Evolutionary conservation across 2,329 filamentous ascomycete genomes (phyloP), one percentile per base, ranked within the genome.

Genomic region (Pyrenochaeta sp.): DNA sequence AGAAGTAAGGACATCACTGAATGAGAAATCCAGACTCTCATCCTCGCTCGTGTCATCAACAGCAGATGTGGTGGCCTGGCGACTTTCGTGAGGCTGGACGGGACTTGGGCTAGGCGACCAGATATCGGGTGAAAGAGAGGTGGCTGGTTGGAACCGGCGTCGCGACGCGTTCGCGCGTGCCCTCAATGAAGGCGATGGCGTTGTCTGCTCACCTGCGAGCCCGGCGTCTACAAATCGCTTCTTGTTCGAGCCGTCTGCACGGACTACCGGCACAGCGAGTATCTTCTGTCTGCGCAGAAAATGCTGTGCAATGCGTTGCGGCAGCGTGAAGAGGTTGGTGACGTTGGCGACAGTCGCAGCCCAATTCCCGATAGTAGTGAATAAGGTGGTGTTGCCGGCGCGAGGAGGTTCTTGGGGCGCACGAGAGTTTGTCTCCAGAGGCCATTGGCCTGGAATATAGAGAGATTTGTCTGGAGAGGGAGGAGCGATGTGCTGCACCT

Each of bases 201-300:
- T 55, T n/a, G 37, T 20, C 9, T 51, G 56, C 31, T 60, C 57
- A 41, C 52, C 56, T 11, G 32, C 50, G n/a, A 53, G 44, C 9
- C 66, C 67, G 6, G 58, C 63, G 32, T 71, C 67, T 29, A 73
- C 30, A 23, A 73, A 59, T 39, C 70, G 68, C 58, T 65, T 68
- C 63, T 74, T 73, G 36, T 55, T 61, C 20, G 67, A 60, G 30
- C 66, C 68, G 27, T 67, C 59, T 6, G 49, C 45, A 45, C 60
- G 58, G 17, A 56, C 17, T 21, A 70, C 35, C 1, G 66, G 58
- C 6, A 67, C 53, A 11, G 63, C 65, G 31, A 54, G 45, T 35
- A 73, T 65, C 23, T 45, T 41, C 36, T 66, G 67, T 2, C n/a
- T 49, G 11, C 58, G 58, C 4, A 60, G 31, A 32, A 64, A 63